These are phyloP conservation scores for Pseudocercospora eumusae DNA, from an alignment of 2,329 filamentous ascomycete genomes.

Conservation along the genomic window DNA sequence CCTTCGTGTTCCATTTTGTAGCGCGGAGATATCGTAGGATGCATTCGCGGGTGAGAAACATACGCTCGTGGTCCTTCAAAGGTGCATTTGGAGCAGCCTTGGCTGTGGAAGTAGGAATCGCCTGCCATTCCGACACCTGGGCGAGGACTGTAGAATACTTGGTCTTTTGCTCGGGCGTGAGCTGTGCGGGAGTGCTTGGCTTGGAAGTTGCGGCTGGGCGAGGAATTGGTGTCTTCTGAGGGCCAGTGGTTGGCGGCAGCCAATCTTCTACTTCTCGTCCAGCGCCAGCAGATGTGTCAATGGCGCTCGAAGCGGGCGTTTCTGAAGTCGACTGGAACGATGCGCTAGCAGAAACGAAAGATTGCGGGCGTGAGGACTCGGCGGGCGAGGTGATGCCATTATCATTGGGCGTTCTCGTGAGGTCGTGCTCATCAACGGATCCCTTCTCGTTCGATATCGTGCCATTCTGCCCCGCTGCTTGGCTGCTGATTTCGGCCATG, in stretches of 20 bases:
- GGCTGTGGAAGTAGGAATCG: slow-evolving; percentile 64
- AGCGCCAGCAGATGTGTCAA: slow-evolving; percentile 29
- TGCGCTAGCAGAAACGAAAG: slow-evolving; percentile 28
- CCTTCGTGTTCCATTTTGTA: slow-evolving; percentile 80
- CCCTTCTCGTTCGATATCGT: slow-evolving; percentile 10
- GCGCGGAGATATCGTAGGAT: slow-evolving; percentile 90
- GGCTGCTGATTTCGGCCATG: slow-evolving; percentile 11
- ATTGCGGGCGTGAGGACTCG: slow-evolving; percentile 28
- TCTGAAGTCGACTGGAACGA: slow-evolving; percentile 33
- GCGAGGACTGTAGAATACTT: slow-evolving; percentile 81
- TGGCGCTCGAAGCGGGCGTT: slow-evolving; percentile 20
- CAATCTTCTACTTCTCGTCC: slow-evolving; percentile 30
- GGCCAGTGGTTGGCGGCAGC: slow-evolving; percentile 35
- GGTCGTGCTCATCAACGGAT: slow-evolving; percentile 1
- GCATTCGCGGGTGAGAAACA: slow-evolving; percentile 91
- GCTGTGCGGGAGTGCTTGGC: slow-evolving; percentile 56
- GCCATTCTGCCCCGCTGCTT: slow-evolving; percentile 4
- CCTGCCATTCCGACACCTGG: slow-evolving; percentile 69
- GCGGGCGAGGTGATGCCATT: slow-evolving; percentile 9
- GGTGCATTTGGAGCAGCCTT: slow-evolving; percentile 61
- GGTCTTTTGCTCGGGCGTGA: slow-evolving; percentile 73
- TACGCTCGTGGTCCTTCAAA: slow-evolving; percentile 74
- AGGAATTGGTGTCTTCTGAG: slow-evolving; percentile 39
- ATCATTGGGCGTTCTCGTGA: slow-evolving; percentile 10
- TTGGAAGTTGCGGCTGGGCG: slow-evolving; percentile 53